Percentiles rank a stretch among this genome's conserved stretches.
These are phyloP conservation scores for Cystobasidiaceae sp. DNA, from an alignment of 1,284 basidiomycete species.

Conservation along the genomic window DNA sequence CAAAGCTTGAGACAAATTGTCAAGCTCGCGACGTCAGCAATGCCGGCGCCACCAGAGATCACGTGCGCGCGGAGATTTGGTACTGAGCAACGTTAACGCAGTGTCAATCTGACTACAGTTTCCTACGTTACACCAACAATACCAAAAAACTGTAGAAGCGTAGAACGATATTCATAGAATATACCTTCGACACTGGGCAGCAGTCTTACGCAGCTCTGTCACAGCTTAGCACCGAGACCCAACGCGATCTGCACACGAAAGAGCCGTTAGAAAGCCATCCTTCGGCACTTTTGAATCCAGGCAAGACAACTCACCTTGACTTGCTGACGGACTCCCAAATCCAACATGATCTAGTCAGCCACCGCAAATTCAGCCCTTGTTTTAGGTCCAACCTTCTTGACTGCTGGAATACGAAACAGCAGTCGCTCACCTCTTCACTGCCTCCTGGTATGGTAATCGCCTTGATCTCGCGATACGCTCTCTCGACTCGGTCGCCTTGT, in stretches of 20 bases:
- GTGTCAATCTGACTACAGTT: no score
- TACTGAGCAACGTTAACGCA: no score
- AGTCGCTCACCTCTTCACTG: conserved; percentile 29
- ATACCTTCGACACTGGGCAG: no score
- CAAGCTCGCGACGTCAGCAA: no score
- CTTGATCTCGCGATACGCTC: conserved; percentile 38
- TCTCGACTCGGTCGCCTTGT: conserved; percentile 40
- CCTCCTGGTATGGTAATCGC: conserved; percentile 39
- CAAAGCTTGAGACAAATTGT: no score
- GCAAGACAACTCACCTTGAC: conserved; percentile 13
- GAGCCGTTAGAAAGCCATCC: background rate
- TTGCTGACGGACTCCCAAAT: conserved; percentile 36
- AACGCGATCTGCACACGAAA: conserved; percentile 12
- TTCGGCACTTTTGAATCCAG: background rate
- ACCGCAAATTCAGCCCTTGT: background rate
- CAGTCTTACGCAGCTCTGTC: background rate
- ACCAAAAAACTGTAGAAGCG: no score
- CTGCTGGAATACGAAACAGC: no score
- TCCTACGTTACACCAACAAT: no score
- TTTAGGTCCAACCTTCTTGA: no score
- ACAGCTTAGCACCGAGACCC: conserved; percentile 32
- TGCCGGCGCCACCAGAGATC: no score
- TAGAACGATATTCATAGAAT: background rate
- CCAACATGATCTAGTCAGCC: conserved; percentile 39
- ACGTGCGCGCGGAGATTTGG: no score